These are phyloP conservation scores for Magnolia kwangsiensis DNA, from an alignment of 164 flowering plant species.

Conservation along the genomic window DNA sequence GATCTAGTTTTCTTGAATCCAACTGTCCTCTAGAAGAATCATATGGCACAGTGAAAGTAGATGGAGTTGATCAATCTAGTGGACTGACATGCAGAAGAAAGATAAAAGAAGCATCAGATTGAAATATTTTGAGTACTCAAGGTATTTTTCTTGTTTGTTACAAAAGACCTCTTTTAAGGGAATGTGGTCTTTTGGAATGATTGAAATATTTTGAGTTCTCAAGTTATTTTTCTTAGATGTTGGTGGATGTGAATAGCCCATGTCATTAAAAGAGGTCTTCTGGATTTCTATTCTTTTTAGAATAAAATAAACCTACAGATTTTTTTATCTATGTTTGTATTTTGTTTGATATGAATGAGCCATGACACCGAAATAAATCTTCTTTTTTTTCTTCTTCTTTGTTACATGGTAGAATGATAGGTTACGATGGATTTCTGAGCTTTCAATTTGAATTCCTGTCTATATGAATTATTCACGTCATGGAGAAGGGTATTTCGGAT, in stretches of 20 bases:
- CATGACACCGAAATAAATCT: not conserved
- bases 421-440: not conserved
- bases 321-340: not conserved
- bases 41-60: slow-evolving; percentile 82
- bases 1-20: slow-evolving; percentile 25
- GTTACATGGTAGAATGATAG: not conserved
- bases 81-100: slow-evolving; percentile 45
- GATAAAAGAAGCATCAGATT: not conserved
- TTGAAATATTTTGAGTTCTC: not conserved
- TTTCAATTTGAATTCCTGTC: not conserved
- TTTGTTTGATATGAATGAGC: not conserved
- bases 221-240: not conserved
- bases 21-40: slow-evolving; percentile 59
- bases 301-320: not conserved
- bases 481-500: no score
- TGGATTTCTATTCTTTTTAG: not conserved
- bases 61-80: slow-evolving; percentile 92
- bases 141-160: no score
- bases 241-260: not conserved
- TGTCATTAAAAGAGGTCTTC: not conserved
- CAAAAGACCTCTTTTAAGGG: no score
- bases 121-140: no score
- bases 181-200: not conserved
- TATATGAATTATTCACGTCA: no score
- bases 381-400: not conserved